Conservation (phyloP, 306 rosid species). For the Echinosophora koreensis region DNA sequence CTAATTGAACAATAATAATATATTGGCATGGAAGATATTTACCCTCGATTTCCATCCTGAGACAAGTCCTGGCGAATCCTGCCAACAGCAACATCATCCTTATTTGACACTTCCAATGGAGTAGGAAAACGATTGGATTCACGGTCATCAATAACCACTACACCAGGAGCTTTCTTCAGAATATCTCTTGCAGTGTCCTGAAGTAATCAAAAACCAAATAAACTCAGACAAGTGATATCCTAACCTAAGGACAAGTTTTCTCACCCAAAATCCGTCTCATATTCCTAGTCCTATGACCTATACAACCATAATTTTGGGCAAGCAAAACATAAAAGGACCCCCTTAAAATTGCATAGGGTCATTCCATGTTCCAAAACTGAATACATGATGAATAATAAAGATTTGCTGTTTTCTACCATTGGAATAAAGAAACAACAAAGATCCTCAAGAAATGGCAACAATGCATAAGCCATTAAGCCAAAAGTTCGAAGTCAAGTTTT, state of each 20-base stretch:
- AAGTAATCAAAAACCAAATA: conserved; percentile 40
- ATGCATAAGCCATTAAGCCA: conserved; percentile 14
- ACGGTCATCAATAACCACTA: conserved; percentile 88
- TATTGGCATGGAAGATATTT: conserved; percentile 20
- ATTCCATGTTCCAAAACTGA: conserved; percentile 7
- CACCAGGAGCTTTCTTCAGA: conserved; percentile 84
- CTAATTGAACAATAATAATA: conserved; percentile 9
- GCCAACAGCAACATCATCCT: conserved; percentile 94
- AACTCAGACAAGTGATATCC: conserved; percentile 12
- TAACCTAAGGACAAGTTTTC: background rate
- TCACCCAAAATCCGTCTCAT: conserved; percentile 17
- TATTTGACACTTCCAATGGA: conserved; percentile 92
- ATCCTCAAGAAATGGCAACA: conserved; percentile 2
- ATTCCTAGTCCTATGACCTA: background rate
- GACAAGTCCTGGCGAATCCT: conserved; percentile 91
- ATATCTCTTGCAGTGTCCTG: conserved; percentile 85
- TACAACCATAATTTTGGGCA: conserved; percentile 3
- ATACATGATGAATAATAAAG: background rate
- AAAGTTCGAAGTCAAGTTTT: conserved; percentile 8
- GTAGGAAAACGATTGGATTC: conserved; percentile 87
- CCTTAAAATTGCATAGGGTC: conserved; percentile 25
- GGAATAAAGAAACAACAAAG: background rate
- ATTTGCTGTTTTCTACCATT: background rate
- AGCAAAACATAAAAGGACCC: conserved; percentile 1
- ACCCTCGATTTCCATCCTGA: conserved; percentile 91